Conservation (phyloP, 352 stramenopile genomes). For the Phytophthora crassamura region DNA sequence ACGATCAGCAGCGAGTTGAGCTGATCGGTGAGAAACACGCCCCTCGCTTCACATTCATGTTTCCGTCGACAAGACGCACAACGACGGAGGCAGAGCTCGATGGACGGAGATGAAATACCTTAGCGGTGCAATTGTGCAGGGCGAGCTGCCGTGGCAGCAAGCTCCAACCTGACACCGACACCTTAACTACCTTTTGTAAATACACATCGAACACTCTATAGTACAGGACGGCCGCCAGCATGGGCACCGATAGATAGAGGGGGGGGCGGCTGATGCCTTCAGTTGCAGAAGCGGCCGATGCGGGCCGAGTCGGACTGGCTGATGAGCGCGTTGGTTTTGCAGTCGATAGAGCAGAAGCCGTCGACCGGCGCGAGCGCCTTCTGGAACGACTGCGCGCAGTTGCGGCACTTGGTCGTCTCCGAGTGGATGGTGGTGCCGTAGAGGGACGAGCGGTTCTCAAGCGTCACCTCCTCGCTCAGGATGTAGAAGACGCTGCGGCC, state of each 20-base stretch:
- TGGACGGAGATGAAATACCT: slow-evolving; percentile 32
- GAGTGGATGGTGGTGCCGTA: slow-evolving; percentile 74
- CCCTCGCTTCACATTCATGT: no score
- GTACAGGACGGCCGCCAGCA: slow-evolving; percentile 33
- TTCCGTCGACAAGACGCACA: background rate
- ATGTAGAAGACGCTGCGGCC: slow-evolving; percentile 71
- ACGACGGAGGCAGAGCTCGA: background rate
- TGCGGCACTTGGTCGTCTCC: slow-evolving; percentile 84
- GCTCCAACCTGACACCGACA: slow-evolving; percentile 23
- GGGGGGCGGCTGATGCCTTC: slow-evolving; percentile 6
- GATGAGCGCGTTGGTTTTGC: slow-evolving; percentile 86
- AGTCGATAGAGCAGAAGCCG: slow-evolving; percentile 90
- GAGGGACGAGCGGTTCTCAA: slow-evolving; percentile 64
- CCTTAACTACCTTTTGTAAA: slow-evolving; percentile 39
- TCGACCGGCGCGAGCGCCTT: slow-evolving; percentile 62
- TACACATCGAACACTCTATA: slow-evolving; percentile 44
- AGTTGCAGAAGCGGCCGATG: slow-evolving; percentile 64
- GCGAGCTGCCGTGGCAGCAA: background rate
- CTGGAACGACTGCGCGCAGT: slow-evolving; percentile 80
- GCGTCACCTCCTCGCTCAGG: slow-evolving; percentile 68
- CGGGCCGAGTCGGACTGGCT: slow-evolving; percentile 73
- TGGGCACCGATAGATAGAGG: slow-evolving; percentile 44
- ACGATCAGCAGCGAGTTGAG: slow-evolving; percentile 14
- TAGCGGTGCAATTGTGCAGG: slow-evolving; percentile 34
- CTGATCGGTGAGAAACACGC: slow-evolving; percentile 22